Base-by-base conservation (phyloP, 345 rosid species). In the Noccaea caerulescens region DNA sequence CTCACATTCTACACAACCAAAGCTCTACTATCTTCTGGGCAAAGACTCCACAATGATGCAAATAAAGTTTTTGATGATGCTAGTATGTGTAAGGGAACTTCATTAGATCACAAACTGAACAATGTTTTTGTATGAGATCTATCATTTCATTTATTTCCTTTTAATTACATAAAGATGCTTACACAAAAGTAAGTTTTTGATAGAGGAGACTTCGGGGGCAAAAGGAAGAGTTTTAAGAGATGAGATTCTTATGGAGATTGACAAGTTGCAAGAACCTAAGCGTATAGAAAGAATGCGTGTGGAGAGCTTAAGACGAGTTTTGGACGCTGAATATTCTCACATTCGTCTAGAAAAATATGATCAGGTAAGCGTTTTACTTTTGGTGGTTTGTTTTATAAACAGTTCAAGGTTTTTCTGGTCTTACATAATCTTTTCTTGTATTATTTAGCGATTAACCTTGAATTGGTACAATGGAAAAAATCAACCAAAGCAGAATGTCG, bases 1-100 rank as follows among this genome's bases (percentile, higher is more conserved):
- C 61, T 66, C 12, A 53, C 59, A 66, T 53, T 66, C 71, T 20
- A 1, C 23, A 20, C 23, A 20, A 20, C 23, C 23, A 20, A 20
- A 20, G 23, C 23, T 20, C 23, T 20, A 20, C 23, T 20, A 20
- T 20, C 23, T 20, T 20, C 23, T 20, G 23, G 23, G 23, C 23
- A 20, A 20, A 20, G 2, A 20, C 23, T 20, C 23, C 23, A 20
- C 23, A 20, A 20, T 20, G 23, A 20, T 20, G 23, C 23, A 20
- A 20, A 20, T 20, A 20, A 20, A 20, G 23, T 20, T 20, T 20
- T 20, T 20, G 23, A 20, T 20, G 23, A 20, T 20, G 23, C 23
- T 20, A 20, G 23, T 20, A 18, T 18, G 20, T 18, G 20, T 20
- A 20, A 20, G 23, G 23, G 23, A 20, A 20, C 23, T 20, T 20